Conservation (phyloP, 257 asterid genomes). For the Anisodus acutangulus region DNA sequence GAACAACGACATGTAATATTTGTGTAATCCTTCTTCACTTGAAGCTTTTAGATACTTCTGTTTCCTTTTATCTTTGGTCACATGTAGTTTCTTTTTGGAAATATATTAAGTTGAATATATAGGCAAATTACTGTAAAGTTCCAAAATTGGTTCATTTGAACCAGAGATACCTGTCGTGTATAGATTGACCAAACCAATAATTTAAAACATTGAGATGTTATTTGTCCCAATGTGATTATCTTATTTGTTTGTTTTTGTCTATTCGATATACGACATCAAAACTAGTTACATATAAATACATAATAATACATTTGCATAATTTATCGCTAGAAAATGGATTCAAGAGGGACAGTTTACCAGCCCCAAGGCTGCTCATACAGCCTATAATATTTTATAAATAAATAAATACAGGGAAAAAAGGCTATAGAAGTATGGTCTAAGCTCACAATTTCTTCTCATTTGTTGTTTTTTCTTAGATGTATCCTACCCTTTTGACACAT, state of each 20-base stretch:
- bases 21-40: not conserved
- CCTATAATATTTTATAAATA: not conserved
- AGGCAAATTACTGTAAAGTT: not conserved
- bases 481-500: too few relatives aligned
- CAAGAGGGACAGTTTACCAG: slow-evolving; percentile 16
- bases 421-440: too few relatives aligned
- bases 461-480: too few relatives aligned
- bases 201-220: slow-evolving; percentile 8
- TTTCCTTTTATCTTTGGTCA: not conserved
- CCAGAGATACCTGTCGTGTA: not conserved
- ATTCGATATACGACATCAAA: not conserved
- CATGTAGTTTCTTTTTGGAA: not conserved
- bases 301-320: not conserved
- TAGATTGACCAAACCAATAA: not conserved
- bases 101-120: not conserved
- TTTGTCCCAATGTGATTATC: not conserved
- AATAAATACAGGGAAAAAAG: not conserved
- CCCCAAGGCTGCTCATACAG: not conserved
- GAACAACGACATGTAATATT: not conserved
- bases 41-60: not conserved
- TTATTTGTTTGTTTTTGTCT: not conserved
- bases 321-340: not conserved
- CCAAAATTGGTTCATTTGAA: slow-evolving; percentile 24
- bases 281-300: not conserved
- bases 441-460: too few relatives aligned